Evolutionary conservation across 2,329 filamentous ascomycete genomes (phyloP).

Genomic region (Colletotrichum tamarilloi): DNA sequence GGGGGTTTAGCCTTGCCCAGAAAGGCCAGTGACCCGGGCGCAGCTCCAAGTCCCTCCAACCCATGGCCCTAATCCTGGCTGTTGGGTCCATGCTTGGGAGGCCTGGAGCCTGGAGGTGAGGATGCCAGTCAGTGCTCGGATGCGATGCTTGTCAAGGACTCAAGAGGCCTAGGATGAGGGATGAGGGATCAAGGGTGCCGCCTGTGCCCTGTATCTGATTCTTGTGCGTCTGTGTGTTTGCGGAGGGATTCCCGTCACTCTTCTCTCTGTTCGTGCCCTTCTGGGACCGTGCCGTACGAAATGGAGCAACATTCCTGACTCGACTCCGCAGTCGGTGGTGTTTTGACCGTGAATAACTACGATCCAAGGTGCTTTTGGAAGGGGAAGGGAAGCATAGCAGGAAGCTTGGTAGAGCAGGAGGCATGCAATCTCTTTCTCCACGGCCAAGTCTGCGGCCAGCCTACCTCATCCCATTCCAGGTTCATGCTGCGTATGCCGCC

Average conservation of each 20-base stretch:
- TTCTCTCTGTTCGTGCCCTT: background rate
- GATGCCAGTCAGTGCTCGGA: too few species aligned
- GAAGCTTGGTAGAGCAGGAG: background rate
- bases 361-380: background rate
- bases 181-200: background rate
- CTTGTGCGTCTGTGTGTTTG: background rate
- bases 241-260: background rate
- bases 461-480: background rate
- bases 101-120: background rate
- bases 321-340: background rate
- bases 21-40: background rate
- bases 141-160: slow-evolving; percentile 5
- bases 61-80: background rate
- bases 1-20: slow-evolving; percentile 4
- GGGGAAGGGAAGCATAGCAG: background rate
- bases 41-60: background rate
- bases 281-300: background rate
- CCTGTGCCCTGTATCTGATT: background rate
- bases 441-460: background rate
- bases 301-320: slow-evolving; percentile 13
- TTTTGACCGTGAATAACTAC: background rate
- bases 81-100: background rate
- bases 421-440: background rate
- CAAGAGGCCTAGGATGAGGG: too few species aligned
- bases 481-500: too few species aligned